phyloP scores from a whole-genome alignment of 2,329 filamentous ascomycete genomes.

The Myriangium duriaei region DNA sequence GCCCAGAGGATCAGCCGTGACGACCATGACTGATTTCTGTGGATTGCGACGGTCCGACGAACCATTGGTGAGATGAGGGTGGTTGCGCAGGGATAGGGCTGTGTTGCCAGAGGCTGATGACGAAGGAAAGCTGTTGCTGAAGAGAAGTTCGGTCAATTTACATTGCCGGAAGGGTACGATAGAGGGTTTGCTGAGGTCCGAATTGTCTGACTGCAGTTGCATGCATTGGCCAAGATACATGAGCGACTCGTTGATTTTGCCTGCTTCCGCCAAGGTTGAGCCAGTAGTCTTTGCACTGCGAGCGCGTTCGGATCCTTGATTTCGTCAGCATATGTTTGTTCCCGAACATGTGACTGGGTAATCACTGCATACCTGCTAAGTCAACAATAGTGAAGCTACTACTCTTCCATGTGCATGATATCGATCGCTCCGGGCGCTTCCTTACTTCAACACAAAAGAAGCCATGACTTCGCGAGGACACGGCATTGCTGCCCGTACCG shows the following conservation, averaged over 20 bases:
- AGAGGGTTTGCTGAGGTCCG: constrained; percentile 35
- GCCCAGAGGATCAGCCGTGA: constrained; percentile 82
- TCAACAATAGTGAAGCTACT: constrained; percentile 81
- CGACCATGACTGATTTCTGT: constrained; percentile 89
- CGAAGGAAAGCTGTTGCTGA: constrained; percentile 37
- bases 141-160: constrained; percentile 41
- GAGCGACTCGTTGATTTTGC: constrained; percentile 95
- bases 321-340: constrained; percentile 14
- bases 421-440: constrained; percentile 46
- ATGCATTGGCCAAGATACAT: constrained; percentile 98
- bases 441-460: constrained; percentile 95
- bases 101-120: constrained; percentile 21
- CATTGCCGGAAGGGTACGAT: constrained; percentile 62
- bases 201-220: constrained; percentile 80
- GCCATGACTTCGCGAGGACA: constrained; percentile 82
- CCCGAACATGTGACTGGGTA: background rate
- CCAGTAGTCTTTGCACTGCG: constrained; percentile 89
- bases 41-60: constrained; percentile 39
- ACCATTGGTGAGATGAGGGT: background rate
- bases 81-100: constrained; percentile 9
- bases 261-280: constrained; percentile 82
- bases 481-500: constrained; percentile 85
- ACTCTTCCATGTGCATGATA: constrained; percentile 47
- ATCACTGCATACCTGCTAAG: constrained; percentile 51
- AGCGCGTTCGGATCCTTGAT: constrained; percentile 66